phyloP scores from a whole-genome alignment of 345 rosid genomes.

The Pistacia integerrima region DNA sequence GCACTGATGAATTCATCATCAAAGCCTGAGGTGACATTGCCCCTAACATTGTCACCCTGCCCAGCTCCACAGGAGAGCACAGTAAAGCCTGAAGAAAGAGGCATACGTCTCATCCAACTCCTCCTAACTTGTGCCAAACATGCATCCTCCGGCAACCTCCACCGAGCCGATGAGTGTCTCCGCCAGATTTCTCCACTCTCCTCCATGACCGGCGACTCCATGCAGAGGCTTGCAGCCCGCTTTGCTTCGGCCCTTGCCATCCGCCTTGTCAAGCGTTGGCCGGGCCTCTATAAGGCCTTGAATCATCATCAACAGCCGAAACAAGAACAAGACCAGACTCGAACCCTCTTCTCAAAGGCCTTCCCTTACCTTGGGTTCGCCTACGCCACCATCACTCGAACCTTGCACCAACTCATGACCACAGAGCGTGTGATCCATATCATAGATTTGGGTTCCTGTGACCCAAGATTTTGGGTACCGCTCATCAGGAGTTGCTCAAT shows the following conservation, averaged over 20 bases:
- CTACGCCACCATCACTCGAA: constrained; percentile 26
- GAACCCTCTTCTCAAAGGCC: constrained; percentile 20
- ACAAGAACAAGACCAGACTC: constrained; percentile 6
- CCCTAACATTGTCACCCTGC: constrained; percentile 39
- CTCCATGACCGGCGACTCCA: constrained; percentile 47
- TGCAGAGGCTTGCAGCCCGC: constrained; percentile 49
- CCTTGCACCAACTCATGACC: constrained; percentile 31
- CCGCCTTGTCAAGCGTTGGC: constrained; percentile 56
- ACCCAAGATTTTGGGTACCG: constrained; percentile 39
- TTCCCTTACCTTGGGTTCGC: constrained; percentile 41
- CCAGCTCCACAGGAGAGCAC: constrained; percentile 1
- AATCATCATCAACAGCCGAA: constrained; percentile 22
- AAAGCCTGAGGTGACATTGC: constrained; percentile 47
- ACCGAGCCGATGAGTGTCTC: constrained; percentile 44
- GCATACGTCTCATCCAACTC: constrained; percentile 50
- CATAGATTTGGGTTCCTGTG: constrained; percentile 48
- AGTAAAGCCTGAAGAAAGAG: constrained; percentile 37
- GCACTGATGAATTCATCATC: constrained; percentile 25
- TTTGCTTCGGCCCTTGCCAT: constrained; percentile 49
- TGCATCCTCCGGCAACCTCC: constrained; percentile 51
- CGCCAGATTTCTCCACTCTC: constrained; percentile 42
- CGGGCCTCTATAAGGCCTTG: constrained; percentile 45
- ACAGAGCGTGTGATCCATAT: constrained; percentile 39
- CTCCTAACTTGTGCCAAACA: constrained; percentile 49
- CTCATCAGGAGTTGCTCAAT: constrained; percentile 38